Base-by-base conservation (phyloP, 2,329 filamentous ascomycete genomes). In the Onygenales sp. region DNA sequence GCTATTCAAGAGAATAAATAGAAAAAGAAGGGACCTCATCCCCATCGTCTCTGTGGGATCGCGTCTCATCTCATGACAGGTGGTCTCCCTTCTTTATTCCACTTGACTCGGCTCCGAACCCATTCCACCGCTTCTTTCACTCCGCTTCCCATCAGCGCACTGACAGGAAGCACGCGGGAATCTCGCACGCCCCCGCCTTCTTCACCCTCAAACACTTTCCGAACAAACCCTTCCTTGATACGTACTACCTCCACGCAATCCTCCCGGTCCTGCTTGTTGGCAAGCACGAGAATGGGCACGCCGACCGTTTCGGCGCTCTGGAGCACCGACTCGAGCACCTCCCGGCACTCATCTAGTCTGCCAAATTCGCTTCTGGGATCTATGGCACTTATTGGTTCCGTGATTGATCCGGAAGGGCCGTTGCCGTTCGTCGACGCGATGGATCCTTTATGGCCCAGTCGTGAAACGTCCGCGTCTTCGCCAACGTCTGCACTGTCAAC, bases 81-180 rank as follows among this genome's bases (percentile, higher is more conserved):
- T 58, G 92, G 91, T 57, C 93, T 79, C 4, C 83, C 85, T 70
- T 96, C 92, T 73, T 93, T 95, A 69, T 97, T 97, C 89, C 93
- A 97, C 70, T 89, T 90, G 32, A 97, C 89, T 57, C 93, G 78
- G 60, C 85, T 92, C 66, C 89, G 84, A 55, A 98, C 77, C 93
- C 93, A 98, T 66, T 97, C 93, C n/a, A 98, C 87, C 1, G 93
- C 92, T 74, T 97, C 93, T 64, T 83, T 83, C 2, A 98, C 93
- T 2, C 93, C 93, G 0, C 85, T 86, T 3, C 75, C 76, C 59
- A 71, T 92, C 65, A 98, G 73, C n/a, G 93, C 93, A 67, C 88
- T 94, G 57, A 96, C 84, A 6, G 93, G 90, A 65, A 98, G 71
- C 13, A 97, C 93, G 56, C 93, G 79, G 65, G 88, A 94, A 73